Percentiles rank a stretch among this genome's conserved stretches.
Conservation (phyloP, 352 stramenopile genomes). For the Thraustochytrium sp. region DNA sequence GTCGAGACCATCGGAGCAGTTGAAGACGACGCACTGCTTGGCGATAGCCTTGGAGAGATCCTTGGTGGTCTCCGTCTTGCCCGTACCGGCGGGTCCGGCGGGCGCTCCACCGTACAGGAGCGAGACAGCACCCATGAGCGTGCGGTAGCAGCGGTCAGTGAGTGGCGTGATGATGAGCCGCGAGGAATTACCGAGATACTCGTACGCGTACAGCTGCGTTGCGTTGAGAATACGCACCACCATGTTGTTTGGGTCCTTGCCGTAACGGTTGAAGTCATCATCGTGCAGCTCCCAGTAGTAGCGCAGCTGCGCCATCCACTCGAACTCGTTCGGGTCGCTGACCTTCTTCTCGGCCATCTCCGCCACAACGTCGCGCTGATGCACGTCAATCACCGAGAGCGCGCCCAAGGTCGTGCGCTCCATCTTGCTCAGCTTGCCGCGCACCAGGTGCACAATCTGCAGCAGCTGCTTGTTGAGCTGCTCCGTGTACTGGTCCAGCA, state of each 20-base stretch:
- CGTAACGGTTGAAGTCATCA: constrained; percentile 49
- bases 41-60: constrained; percentile 87
- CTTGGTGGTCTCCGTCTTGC: constrained; percentile 92
- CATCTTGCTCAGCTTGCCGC: constrained; percentile 72
- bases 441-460: constrained; percentile 86
- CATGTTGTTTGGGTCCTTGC: constrained; percentile 56
- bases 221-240: constrained; percentile 79
- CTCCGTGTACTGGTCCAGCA: constrained; percentile 68
- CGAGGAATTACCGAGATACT: constrained; percentile 93
- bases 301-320: constrained; percentile 86
- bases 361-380: constrained; percentile 82
- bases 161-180: constrained; percentile 89
- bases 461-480: constrained; percentile 79
- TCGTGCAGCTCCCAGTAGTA: constrained; percentile 83
- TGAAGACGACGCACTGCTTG: constrained; percentile 90
- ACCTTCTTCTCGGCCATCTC: constrained; percentile 78
- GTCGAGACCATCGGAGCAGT: constrained; percentile 89
- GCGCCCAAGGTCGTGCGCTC: constrained; percentile 84
- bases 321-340: constrained; percentile 84
- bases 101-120: constrained; percentile 85
- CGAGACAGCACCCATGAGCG: constrained; percentile 82
- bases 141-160: constrained; percentile 92
- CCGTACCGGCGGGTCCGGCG: constrained; percentile 84
- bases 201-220: constrained; percentile 81
- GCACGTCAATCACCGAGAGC: constrained; percentile 87